phyloP scores from a whole-genome alignment of 2,329 filamentous ascomycete genomes.

The Oidium heveae region DNA sequence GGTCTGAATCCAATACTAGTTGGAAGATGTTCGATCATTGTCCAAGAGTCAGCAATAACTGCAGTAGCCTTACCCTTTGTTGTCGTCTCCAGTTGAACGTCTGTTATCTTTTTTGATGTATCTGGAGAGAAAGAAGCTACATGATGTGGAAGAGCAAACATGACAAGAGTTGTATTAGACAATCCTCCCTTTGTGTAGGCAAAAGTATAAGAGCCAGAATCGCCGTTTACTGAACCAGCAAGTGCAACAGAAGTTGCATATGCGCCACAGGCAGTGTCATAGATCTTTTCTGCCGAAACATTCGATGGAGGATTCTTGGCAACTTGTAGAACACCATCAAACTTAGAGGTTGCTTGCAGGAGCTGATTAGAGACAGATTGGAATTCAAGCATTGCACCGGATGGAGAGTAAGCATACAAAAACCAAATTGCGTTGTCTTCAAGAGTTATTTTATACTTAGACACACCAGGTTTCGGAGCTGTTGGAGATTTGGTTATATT shows the following conservation, averaged over 20 bases:
- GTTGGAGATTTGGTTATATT: constrained; percentile 31
- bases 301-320: constrained; percentile 40
- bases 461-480: constrained; percentile 35
- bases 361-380: constrained; percentile 38
- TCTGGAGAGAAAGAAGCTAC: constrained; percentile 41
- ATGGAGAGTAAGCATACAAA: constrained; percentile 43
- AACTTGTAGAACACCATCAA: constrained; percentile 59
- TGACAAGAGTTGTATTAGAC: constrained; percentile 24
- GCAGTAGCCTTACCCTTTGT: constrained; percentile 64
- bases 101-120: constrained; percentile 23
- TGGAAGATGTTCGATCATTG: constrained; percentile 52
- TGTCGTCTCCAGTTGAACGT: constrained; percentile 45
- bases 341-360: constrained; percentile 38
- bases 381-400: constrained; percentile 37
- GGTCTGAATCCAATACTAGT: constrained; percentile 52
- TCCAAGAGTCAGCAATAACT: constrained; percentile 49
- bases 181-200: constrained; percentile 47
- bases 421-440: constrained; percentile 56
- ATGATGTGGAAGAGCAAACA: constrained; percentile 35
- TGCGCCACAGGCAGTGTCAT: constrained; percentile 51
- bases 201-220: constrained; percentile 46
- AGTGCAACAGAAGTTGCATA: constrained; percentile 43
- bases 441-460: constrained; percentile 51
- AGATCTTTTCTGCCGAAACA: constrained; percentile 33
- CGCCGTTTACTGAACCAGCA: constrained; percentile 32